These are phyloP conservation scores for Candida mattraensis DNA, from an alignment of 805 yeast species.

Conservation along the genomic window DNA sequence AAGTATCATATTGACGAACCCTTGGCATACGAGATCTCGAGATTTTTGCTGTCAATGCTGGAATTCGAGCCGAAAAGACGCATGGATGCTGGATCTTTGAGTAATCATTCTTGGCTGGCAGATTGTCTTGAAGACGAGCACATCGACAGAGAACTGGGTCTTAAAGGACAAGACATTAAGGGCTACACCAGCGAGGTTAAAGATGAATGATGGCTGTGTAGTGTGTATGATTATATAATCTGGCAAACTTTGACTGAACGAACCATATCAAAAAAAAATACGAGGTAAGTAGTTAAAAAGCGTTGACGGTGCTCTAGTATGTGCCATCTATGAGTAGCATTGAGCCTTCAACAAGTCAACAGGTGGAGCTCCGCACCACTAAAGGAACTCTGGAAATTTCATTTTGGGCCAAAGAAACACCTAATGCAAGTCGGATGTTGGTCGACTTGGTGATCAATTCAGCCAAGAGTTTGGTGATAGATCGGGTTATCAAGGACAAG, in stretches of 20 bases:
- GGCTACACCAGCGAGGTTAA: constrained; percentile 30
- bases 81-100: constrained; percentile 53
- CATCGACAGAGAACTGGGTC: constrained; percentile 29
- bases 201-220: constrained; percentile 9
- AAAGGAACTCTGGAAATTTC: constrained; percentile 11
- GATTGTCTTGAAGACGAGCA: constrained; percentile 26
- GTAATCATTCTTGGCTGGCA: constrained; percentile 54
- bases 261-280: too few species aligned
- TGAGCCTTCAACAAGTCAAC: constrained; percentile 9
- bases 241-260: too few species aligned
- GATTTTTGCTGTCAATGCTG: constrained; percentile 52
- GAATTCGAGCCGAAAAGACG: constrained; percentile 48
- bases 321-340: too few species aligned
- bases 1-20: constrained; percentile 46
- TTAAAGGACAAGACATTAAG: constrained; percentile 34
- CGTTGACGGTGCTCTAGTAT: too few species aligned
- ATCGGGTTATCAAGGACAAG: constrained; percentile 6
- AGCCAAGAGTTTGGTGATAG: constrained; percentile 7
- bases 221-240: too few species aligned
- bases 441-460: constrained; percentile 6
- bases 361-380: constrained; percentile 4
- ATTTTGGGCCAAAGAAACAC: constrained; percentile 14
- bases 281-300: too few species aligned
- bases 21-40: constrained; percentile 40
- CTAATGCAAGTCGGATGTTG: constrained; percentile 6